A percentile compares a stretch with the other conserved stretches of the same genome.
Evolutionary conservation across 202 grass and related monocot genomes (phyloP).

Genomic region (Thinopyrum obtusiflorum): DNA sequence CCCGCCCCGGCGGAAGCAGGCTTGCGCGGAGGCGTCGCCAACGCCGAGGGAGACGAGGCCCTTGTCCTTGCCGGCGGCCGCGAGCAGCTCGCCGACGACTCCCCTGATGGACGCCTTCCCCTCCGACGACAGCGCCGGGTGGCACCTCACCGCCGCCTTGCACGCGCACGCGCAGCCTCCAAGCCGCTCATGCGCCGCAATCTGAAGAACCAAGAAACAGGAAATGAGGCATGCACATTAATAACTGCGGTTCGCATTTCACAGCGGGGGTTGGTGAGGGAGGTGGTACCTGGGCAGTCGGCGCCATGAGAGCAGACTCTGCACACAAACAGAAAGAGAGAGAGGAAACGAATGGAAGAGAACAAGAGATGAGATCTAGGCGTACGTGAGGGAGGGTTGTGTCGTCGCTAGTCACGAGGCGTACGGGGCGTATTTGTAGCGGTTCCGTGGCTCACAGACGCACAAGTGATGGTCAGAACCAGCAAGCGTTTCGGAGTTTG

Average conservation of each 20-base stretch:
- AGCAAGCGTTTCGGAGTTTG: neutral
- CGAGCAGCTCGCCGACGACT: conserved; percentile 55
- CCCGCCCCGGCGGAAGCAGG: conserved; percentile 62
- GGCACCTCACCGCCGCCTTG: conserved; percentile 44
- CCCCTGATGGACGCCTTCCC: conserved; percentile 73
- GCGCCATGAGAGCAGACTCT: conserved; percentile 23
- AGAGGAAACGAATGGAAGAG: neutral
- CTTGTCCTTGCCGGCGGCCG: neutral
- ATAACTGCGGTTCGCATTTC: neutral
- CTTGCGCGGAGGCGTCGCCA: conserved; percentile 67
- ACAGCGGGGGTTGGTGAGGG: neutral
- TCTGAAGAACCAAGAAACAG: neutral
- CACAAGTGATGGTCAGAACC: neutral
- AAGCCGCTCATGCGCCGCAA: neutral
- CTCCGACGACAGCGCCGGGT: conserved; percentile 55
- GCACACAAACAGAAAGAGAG: too few relatives aligned
- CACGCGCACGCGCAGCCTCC: neutral
- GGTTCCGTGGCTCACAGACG: conserved; percentile 11
- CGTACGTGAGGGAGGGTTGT: neutral
- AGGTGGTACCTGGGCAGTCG: conserved; percentile 29
- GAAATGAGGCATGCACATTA: neutral
- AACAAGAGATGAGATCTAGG: neutral
- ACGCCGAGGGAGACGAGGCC: conserved; percentile 84
- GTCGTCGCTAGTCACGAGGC: conserved; percentile 16
- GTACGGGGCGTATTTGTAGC: conserved; percentile 27